Evolutionary conservation across 305 asterid genomes (phyloP).

Genomic region (Fraxinus velutina): DNA sequence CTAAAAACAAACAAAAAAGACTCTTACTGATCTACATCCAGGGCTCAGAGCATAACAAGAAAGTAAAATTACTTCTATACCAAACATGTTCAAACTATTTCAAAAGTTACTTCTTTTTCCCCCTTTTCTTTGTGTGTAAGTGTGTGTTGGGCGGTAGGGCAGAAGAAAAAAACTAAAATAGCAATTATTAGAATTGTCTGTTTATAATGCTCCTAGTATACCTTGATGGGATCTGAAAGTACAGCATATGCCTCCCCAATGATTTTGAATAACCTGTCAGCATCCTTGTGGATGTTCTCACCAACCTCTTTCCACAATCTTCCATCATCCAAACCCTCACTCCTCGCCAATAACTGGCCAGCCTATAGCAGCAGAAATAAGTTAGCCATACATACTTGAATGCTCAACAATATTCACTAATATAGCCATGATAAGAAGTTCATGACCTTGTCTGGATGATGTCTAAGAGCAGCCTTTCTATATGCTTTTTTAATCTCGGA

Average conservation of each 20-base stretch:
- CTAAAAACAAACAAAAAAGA: too few relatives aligned
- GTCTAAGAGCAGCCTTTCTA: slow-evolving; percentile 90
- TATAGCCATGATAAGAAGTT: slow-evolving; percentile 10
- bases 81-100: not conserved
- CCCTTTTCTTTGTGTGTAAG: not conserved
- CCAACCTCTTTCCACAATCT: slow-evolving; percentile 67
- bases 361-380: slow-evolving; percentile 49
- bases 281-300: slow-evolving; percentile 73
- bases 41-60: not conserved
- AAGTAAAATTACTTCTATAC: not conserved
- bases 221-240: slow-evolving; percentile 84
- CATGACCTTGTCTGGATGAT: slow-evolving; percentile 92
- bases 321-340: slow-evolving; percentile 63
- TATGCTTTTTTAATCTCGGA: slow-evolving; percentile 91
- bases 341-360: slow-evolving; percentile 67
- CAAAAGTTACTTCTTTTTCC: not conserved
- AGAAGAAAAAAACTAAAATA: not conserved
- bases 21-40: not conserved
- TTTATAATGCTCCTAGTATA: slow-evolving; percentile 15
- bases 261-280: slow-evolving; percentile 82
- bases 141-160: not conserved
- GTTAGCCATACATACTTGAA: slow-evolving; percentile 4
- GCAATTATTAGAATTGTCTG: not conserved
- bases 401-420: slow-evolving; percentile 1
- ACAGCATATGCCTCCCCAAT: slow-evolving; percentile 93